Base-by-base conservation (phyloP, 768 basidiomycete species). In the Cytidiella melzeri region DNA sequence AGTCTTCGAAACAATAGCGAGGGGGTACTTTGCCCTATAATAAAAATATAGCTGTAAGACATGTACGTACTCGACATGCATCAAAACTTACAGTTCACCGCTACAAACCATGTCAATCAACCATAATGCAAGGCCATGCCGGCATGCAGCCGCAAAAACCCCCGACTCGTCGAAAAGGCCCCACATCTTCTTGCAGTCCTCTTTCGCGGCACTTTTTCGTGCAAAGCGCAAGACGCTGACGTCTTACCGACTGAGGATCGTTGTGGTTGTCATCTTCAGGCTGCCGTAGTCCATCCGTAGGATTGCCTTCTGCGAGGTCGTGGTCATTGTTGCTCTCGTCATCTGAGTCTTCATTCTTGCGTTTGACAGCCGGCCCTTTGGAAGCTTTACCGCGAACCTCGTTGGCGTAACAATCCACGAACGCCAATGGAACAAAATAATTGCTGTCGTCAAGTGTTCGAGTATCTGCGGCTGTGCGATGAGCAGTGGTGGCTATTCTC, bases 111-210 rank as follows among this genome's bases (percentile, higher is more conserved):
- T 55, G 27, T 61, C 53, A 9, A 24, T 18, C 1, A 56, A 7
- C 55, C 53, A 54, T 1, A 58, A 49, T 12, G 58, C 52, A 19
- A 58, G 37, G 0, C 59, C 57, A 49, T 61, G 59, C 3, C 55
- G 55, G 36, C 59, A 60, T 6, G 48, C 53, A n/a, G 53, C 43
- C 0, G 66, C 60, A 51, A 75, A 74, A 10, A 71, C 55, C 0
- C 72, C 69, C 0, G 67, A 63, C 57, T 72, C 67, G 0, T 65
- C 51, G 44, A 69, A 74, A 5, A 69, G 53, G 4, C 51, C 57
- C 68, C 64, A 70, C 61, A 65, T 67, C 21, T 53, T 59, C 52
- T 67, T 70, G 28, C 56, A 50, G 1, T 55, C 53, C 24, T 69
- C 62, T 0, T 55, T 50, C 0, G 57, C 51, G 1, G 57, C 60